These are phyloP conservation scores for Achlya hypogyna DNA, from an alignment of 352 stramenopile genomes.

Conservation along the genomic window DNA sequence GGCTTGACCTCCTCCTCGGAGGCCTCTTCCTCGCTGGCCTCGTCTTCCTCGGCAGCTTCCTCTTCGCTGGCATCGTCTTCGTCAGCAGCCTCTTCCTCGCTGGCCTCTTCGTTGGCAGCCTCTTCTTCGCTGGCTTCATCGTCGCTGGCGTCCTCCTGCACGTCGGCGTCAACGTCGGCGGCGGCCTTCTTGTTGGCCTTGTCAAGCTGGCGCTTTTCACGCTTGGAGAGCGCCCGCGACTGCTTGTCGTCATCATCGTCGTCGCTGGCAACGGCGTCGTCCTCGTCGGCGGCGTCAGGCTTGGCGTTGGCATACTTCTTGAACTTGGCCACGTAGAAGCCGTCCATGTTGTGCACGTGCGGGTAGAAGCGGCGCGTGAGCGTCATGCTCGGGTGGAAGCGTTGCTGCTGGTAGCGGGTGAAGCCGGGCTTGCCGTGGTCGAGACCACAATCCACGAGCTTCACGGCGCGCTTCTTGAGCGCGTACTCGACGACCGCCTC, in stretches of 20 bases:
- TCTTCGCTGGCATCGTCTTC: constrained; percentile 24
- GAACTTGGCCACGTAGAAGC: constrained; percentile 99
- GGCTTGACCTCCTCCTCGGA: constrained; percentile 32
- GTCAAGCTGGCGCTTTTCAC: constrained; percentile 62
- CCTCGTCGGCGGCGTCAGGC: constrained; percentile 40
- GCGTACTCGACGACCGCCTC: constrained; percentile 99
- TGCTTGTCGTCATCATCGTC: constrained; percentile 44
- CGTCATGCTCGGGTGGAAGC: constrained; percentile 96
- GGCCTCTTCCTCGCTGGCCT: constrained; percentile 35
- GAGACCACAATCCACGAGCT: constrained; percentile 96
- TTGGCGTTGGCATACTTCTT: constrained; percentile 96
- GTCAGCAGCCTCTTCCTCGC: constrained; percentile 8
- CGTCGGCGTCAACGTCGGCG: constrained; percentile 55
- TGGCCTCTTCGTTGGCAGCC: constrained; percentile 8
- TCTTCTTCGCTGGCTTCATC: constrained; percentile 36
- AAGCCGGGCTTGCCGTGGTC: constrained; percentile 93
- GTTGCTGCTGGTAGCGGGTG: constrained; percentile 92
- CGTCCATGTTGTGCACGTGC: constrained; percentile 99
- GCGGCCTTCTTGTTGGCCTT: constrained; percentile 68
- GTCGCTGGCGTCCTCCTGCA: constrained; percentile 23
- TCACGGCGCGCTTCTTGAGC: constrained; percentile 96
- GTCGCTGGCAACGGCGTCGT: constrained; percentile 57
- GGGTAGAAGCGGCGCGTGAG: constrained; percentile 98
- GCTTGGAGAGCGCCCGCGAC: constrained; percentile 60
- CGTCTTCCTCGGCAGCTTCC: constrained; percentile 24